Conservation (phyloP, 192 early-diverging fungal genomes). For the Coemansia sp. region DNA sequence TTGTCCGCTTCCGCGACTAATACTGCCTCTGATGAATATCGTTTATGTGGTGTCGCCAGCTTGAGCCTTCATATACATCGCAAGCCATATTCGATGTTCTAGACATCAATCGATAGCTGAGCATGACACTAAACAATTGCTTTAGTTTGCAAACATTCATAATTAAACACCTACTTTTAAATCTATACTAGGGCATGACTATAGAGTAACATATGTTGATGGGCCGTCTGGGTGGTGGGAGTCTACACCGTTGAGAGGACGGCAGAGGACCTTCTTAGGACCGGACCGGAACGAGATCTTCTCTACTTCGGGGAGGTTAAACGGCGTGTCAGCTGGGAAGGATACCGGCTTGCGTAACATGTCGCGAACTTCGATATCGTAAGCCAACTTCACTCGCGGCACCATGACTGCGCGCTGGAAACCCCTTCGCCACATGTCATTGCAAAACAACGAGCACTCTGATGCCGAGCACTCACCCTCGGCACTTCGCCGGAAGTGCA, state of each 20-base stretch:
- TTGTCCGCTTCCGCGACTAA: no score
- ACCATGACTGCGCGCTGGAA: conserved; percentile 44
- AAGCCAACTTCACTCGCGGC: conserved; percentile 53
- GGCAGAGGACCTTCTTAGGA: conserved; percentile 38
- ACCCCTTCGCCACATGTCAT: conserved; percentile 47
- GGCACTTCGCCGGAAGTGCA: conserved; percentile 34
- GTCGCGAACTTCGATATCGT: conserved; percentile 38
- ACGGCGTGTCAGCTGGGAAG: conserved; percentile 28
- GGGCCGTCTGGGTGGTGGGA: conserved; percentile 32
- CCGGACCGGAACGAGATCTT: conserved; percentile 30
- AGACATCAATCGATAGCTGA: no score
- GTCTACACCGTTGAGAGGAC: conserved; percentile 33
- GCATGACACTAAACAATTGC: not conserved
- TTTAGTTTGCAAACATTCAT: not conserved
- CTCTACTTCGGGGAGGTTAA: not conserved
- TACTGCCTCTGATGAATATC: no score
- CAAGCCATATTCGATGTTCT: no score
- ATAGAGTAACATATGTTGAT: conserved; percentile 13
- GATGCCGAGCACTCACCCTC: conserved; percentile 54
- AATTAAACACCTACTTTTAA: not conserved
- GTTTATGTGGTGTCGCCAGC: no score
- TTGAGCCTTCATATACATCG: no score
- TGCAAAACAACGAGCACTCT: conserved; percentile 58
- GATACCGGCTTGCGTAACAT: conserved; percentile 24
- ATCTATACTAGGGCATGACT: not conserved